phyloP scores from a whole-genome alignment of 768 basidiomycete genomes.

The Punctularia strigosozonata region DNA sequence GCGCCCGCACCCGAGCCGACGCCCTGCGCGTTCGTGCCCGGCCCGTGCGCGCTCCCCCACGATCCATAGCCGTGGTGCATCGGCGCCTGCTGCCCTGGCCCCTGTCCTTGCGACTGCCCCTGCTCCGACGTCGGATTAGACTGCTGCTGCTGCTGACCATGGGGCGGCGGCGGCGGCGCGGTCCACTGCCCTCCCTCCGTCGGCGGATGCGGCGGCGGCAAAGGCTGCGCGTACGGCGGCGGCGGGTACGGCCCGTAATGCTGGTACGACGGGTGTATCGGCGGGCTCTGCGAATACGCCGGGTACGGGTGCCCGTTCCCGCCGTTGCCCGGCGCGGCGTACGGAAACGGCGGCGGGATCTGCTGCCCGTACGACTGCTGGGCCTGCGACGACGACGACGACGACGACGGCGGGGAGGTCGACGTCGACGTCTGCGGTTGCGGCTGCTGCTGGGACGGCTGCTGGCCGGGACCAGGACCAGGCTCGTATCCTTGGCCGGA shows the following conservation, averaged over 20 bases:
- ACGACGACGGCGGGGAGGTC: background rate
- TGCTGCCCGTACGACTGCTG: background rate
- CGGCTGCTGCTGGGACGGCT: background rate
- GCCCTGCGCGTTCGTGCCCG: background rate
- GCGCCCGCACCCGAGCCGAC: slow-evolving; percentile 8
- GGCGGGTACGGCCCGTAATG: slow-evolving; percentile 3
- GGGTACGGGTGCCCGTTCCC: background rate
- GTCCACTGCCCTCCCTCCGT: slow-evolving; percentile 1
- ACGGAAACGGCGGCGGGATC: background rate
- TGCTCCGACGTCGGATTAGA: slow-evolving; percentile 14
- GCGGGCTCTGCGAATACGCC: background rate
- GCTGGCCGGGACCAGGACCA: background rate
- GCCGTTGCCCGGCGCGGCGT: background rate
- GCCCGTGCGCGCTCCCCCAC: background rate
- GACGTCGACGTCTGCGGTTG: background rate
- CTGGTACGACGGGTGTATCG: slow-evolving; percentile 1
- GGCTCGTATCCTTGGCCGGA: background rate
- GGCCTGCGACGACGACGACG: background rate
- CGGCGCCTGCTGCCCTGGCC: slow-evolving; percentile 10
- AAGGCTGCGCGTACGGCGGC: slow-evolving; percentile 8
- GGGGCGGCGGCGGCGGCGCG: slow-evolving; percentile 8
- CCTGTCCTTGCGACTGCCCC: slow-evolving; percentile 16
- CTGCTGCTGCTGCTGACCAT: slow-evolving; percentile 12
- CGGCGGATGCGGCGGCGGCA: slow-evolving; percentile 7
- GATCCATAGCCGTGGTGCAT: background rate